These are phyloP conservation scores for Lolium perenne DNA, from an alignment of 176 grass and related monocot species.

Conservation along the genomic window DNA sequence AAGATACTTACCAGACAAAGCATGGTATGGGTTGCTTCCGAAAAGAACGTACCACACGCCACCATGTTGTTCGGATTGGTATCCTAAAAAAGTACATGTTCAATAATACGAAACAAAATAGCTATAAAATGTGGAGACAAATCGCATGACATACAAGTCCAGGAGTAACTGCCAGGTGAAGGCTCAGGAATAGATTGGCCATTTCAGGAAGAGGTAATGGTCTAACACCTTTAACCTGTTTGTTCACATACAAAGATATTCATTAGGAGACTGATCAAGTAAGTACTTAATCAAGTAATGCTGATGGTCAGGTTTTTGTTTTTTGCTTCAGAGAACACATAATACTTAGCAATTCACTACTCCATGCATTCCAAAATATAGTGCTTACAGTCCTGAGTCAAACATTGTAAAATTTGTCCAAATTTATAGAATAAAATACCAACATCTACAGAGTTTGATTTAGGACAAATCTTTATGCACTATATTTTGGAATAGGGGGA, in stretches of 20 bases:
- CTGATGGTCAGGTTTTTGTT: constrained; percentile 24
- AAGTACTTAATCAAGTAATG: constrained; percentile 26
- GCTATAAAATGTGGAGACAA: constrained; percentile 7
- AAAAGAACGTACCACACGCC: constrained; percentile 85
- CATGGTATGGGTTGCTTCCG: constrained; percentile 75
- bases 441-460: background rate
- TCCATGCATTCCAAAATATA: background rate
- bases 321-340: background rate
- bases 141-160: constrained; percentile 78
- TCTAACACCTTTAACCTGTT: constrained; percentile 94
- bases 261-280: constrained; percentile 28
- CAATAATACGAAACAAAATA: constrained; percentile 37
- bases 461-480: background rate
- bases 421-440: background rate
- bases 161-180: constrained; percentile 83
- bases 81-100: constrained; percentile 62
- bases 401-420: background rate
- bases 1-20: constrained; percentile 88
- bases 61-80: constrained; percentile 96
- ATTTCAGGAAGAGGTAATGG: constrained; percentile 86
- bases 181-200: constrained; percentile 75
- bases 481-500: background rate
- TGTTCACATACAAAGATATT: constrained; percentile 21
- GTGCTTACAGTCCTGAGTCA: background rate
- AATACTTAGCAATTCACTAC: constrained; percentile 3